Evolutionary conservation across 2,329 filamentous ascomycete genomes (phyloP).

Genomic region (Thelonectria olida): DNA sequence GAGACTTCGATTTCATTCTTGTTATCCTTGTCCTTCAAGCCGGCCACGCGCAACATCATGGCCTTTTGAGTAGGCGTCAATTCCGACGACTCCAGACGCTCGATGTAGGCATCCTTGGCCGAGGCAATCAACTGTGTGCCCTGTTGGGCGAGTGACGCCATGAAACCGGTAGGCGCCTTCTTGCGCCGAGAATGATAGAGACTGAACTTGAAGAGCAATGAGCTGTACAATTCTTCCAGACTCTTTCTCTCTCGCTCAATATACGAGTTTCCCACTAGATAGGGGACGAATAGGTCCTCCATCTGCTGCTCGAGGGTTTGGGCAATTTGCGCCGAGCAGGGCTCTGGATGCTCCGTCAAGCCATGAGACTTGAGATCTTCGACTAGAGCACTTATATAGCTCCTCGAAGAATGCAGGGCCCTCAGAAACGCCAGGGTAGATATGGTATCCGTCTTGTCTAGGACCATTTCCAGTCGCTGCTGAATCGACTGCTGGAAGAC

Average conservation of each 20-base stretch:
- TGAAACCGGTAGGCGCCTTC: constrained; percentile 90
- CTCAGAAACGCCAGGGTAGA: constrained; percentile 92
- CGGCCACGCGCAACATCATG: constrained; percentile 90
- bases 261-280: constrained; percentile 74
- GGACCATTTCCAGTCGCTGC: constrained; percentile 91
- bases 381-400: constrained; percentile 86
- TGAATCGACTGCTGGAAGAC: constrained; percentile 99
- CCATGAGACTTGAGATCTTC: constrained; percentile 96
- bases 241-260: constrained; percentile 75
- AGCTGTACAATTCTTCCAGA: constrained; percentile 86
- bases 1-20: constrained; percentile 90
- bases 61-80: constrained; percentile 87
- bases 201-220: constrained; percentile 93
- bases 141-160: constrained; percentile 89
- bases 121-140: constrained; percentile 88
- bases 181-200: constrained; percentile 91
- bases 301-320: constrained; percentile 78
- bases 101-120: constrained; percentile 90
- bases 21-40: constrained; percentile 78
- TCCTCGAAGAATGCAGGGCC: constrained; percentile 88
- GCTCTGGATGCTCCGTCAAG: constrained; percentile 92
- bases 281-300: constrained; percentile 80
- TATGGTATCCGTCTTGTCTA: constrained; percentile 92
- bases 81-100: constrained; percentile 87
- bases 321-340: constrained; percentile 85